These are phyloP conservation scores for Aspergillus pseudotamarii DNA, from an alignment of 2,329 filamentous ascomycete genomes.

Conservation along the genomic window DNA sequence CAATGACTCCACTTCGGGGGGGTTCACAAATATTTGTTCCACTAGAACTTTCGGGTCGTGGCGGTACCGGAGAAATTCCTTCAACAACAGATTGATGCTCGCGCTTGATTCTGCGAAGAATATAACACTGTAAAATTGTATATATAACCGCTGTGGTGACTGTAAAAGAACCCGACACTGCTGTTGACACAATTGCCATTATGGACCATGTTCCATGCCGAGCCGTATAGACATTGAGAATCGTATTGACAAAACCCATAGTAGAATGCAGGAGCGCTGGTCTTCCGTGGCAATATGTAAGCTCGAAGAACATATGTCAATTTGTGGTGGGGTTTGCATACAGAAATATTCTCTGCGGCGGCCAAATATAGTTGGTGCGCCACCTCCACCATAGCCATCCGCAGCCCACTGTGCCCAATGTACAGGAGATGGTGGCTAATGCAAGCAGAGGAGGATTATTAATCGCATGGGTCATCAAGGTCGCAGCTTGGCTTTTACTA, in stretches of 20 bases:
- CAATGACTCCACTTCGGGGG: too few species aligned
- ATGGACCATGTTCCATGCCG: constrained; percentile 4
- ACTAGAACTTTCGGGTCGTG: too few species aligned
- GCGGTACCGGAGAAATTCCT: too few species aligned
- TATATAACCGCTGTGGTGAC: too few species aligned
- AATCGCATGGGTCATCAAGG: background rate
- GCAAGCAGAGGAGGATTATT: constrained; percentile 7
- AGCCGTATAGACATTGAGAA: constrained; percentile 9
- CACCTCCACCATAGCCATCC: constrained; percentile 4
- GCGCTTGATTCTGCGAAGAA: too few species aligned
- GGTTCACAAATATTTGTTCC: too few species aligned
- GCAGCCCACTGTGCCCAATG: background rate
- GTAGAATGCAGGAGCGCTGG: constrained; percentile 2
- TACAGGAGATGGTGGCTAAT: background rate
- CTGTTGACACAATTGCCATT: background rate
- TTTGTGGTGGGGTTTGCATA: background rate
- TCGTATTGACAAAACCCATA: constrained; percentile 8
- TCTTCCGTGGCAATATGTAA: background rate
- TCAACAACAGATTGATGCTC: too few species aligned
- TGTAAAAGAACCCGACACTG: constrained; percentile 1
- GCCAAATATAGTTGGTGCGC: constrained; percentile 3
- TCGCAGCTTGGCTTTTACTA: background rate
- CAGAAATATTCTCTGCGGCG: constrained; percentile 5
- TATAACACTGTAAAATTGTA: too few species aligned
- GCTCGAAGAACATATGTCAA: background rate